A percentile compares a stretch with the other conserved stretches of the same genome.
These are phyloP conservation scores for Hirschioporus abietinus DNA, from an alignment of 768 basidiomycete species.

Conservation along the genomic window DNA sequence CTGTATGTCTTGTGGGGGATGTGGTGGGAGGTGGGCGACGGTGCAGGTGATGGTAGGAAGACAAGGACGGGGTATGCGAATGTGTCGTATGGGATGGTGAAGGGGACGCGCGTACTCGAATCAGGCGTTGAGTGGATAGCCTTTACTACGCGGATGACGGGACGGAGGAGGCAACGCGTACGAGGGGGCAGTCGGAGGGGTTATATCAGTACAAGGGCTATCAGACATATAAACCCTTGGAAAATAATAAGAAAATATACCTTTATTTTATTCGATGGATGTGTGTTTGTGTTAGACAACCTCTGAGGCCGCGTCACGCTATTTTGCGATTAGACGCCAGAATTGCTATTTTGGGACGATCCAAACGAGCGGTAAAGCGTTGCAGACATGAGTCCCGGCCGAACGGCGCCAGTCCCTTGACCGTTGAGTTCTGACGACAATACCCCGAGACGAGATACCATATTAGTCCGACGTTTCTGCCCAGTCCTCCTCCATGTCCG, in stretches of 20 bases:
- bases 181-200: background rate
- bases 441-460: background rate
- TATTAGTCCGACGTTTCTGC: background rate
- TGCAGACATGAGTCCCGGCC: background rate
- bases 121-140: background rate
- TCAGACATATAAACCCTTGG: background rate
- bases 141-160: background rate
- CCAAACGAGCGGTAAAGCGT: background rate
- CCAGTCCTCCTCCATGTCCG: background rate
- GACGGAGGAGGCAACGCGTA: slow-evolving; percentile 1
- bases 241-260: background rate
- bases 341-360: background rate
- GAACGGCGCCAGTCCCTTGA: background rate
- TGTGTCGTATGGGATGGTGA: background rate
- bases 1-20: background rate
- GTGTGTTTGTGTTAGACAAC: background rate
- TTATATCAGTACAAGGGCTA: background rate
- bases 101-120: background rate
- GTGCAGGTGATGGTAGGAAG: background rate
- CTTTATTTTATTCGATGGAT: background rate
- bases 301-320: background rate
- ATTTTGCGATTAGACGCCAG: background rate
- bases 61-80: background rate
- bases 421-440: background rate
- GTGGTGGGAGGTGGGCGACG: background rate